Percentiles rank a stretch among this genome's conserved stretches.
These are phyloP conservation scores for Brassica juncea DNA, from an alignment of 345 rosid species.

Conservation along the genomic window DNA sequence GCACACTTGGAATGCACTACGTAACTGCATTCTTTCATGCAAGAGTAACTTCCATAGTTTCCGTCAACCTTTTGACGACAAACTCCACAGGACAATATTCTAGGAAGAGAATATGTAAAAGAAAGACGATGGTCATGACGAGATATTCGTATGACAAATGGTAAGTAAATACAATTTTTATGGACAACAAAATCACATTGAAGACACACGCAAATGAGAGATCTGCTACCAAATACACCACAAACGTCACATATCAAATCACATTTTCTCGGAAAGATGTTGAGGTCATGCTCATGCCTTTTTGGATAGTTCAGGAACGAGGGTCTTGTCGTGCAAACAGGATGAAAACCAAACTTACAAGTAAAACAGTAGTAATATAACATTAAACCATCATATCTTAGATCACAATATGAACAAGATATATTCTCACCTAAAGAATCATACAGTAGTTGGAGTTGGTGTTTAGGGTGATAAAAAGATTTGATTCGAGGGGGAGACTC, in stretches of 20 bases:
- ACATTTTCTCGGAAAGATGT: not conserved
- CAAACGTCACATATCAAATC: not conserved
- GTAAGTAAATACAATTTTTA: not conserved
- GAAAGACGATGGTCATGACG: not conserved
- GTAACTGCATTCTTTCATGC: not conserved
- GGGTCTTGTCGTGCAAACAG: not conserved
- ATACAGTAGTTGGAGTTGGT: not conserved
- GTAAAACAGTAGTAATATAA: not conserved
- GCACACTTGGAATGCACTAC: not conserved
- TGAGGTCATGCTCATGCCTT: not conserved
- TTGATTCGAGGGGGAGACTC: not conserved
- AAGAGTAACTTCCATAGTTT: not conserved
- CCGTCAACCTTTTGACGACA: not conserved
- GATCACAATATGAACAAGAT: not conserved
- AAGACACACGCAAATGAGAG: not conserved
- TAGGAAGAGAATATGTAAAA: not conserved
- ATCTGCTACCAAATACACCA: not conserved
- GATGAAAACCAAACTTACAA: not conserved
- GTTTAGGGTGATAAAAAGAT: not conserved
- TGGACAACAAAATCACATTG: not conserved
- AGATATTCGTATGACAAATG: not conserved
- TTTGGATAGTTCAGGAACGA: not conserved
- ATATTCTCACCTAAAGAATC: not conserved
- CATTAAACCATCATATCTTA: not conserved
- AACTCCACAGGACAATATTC: not conserved